Evolutionary conservation across 805 yeast species (phyloP), one percentile per base, ranked within the genome.

Genomic region (Millerozyma acaciae): DNA sequence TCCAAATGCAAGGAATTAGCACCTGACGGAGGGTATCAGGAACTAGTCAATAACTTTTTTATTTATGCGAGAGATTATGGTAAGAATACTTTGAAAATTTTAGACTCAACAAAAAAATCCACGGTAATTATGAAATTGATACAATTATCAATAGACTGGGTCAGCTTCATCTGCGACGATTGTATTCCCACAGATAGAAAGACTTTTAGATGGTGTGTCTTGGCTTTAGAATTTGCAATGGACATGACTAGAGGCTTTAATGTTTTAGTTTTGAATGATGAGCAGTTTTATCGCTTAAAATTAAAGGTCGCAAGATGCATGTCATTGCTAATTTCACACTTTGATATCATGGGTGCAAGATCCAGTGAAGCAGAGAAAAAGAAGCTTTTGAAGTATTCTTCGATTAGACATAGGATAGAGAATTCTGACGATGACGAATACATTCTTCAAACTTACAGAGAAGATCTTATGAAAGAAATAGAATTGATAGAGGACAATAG

Each of bases 301-400:
- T 70, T 76, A 32, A 87, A 86, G 51, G 96, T 93, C 28, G 94
- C 97, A 1, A 84, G 95, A 1, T 88, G 97, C 60, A 86, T 93
- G 88, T 80, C 97, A 2, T 65, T 93, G 32, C 67, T 93, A 39
- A 90, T 93, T 42, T 86, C 96, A 0, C 97, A 93, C 61, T 93
- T 93, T 51, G 98, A 93, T 60, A 88, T 93, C 33, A 93, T 90
- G 96, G 97, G 97, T 30, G 97, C 97, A 0, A 73, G 97, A 50
- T 84, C 96, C 1, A 81, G 78, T 47, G 86, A 82, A 50, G 70
- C 76, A 8, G 80, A 73, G 48, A 70, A 70, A 54, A 66, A 71
- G 45, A 68, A 74, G 47, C 65, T 75, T 58, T 62, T 71, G 49
- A 74, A 70, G 55, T 71, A 76, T 70, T 57, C 75, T 41, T 62